phyloP scores from a whole-genome alignment of 2,329 filamentous ascomycete species.

The Penicillium sp. region DNA sequence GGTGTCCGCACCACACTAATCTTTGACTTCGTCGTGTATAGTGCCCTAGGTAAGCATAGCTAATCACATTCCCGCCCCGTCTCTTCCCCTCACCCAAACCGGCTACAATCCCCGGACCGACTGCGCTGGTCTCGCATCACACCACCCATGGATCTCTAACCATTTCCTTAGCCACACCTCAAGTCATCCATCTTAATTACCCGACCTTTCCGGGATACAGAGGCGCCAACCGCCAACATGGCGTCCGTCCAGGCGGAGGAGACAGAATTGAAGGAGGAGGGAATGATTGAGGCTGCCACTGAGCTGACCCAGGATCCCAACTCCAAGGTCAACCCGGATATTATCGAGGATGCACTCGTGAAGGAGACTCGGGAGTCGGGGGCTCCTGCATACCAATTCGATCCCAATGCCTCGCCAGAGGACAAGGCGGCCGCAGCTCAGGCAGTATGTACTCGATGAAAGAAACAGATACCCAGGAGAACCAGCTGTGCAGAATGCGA shows the following conservation, averaged over 20 bases:
- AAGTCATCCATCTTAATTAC: neutral
- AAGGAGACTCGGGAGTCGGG: constrained; percentile 78
- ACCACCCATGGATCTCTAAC: constrained; percentile 8
- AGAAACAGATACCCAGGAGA: neutral
- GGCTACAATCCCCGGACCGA: constrained; percentile 4
- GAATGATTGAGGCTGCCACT: constrained; percentile 72
- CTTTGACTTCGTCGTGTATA: neutral
- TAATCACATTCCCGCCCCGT: neutral
- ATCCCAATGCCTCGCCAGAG: constrained; percentile 79
- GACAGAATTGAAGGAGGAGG: constrained; percentile 77
- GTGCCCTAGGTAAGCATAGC: neutral
- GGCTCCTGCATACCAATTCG: constrained; percentile 77
- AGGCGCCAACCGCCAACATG: constrained; percentile 24
- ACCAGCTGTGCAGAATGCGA: neutral
- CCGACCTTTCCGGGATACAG: neutral
- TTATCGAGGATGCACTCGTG: constrained; percentile 72
- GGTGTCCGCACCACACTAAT: neutral
- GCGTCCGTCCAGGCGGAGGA: constrained; percentile 36
- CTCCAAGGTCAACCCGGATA: constrained; percentile 65
- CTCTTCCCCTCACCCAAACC: neutral
- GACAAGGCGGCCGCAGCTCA: constrained; percentile 79
- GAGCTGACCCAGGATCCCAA: constrained; percentile 57
- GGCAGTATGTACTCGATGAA: constrained; percentile 60
- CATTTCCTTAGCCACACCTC: neutral
- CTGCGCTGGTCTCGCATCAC: constrained; percentile 1